These are phyloP conservation scores for Fusarium ambrosium DNA, from an alignment of 2,329 filamentous ascomycete species.

Conservation along the genomic window DNA sequence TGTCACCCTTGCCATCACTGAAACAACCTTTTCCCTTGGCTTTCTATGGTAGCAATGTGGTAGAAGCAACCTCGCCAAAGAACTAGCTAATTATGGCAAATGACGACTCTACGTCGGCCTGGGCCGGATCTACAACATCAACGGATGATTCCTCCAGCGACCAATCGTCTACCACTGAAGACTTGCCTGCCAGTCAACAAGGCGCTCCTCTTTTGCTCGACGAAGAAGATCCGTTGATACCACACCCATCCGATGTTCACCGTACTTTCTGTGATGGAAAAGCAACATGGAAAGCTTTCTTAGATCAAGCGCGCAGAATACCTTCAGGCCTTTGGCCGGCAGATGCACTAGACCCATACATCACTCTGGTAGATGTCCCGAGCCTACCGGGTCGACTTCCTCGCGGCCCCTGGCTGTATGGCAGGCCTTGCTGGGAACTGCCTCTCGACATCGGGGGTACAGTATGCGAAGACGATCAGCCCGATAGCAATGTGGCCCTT, in stretches of 20 bases:
- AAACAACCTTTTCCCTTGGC: too few species aligned
- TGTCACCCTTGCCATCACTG: too few species aligned
- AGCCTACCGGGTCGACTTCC: conserved; percentile 6
- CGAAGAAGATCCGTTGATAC: conserved; percentile 6
- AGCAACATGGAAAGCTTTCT: conserved; percentile 1
- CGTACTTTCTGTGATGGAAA: conserved; percentile 9
- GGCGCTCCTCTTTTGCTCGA: not conserved
- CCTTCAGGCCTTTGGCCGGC: not conserved
- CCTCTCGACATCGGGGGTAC: not conserved
- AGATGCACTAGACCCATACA: not conserved
- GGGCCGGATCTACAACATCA: not conserved
- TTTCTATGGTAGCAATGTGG: too few species aligned
- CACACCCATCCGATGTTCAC: not conserved
- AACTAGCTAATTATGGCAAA: too few species aligned
- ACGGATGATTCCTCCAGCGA: conserved; percentile 5
- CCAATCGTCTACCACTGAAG: too few species aligned
- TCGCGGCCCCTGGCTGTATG: not conserved
- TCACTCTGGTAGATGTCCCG: not conserved
- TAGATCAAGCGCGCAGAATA: not conserved
- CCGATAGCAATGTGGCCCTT: not conserved
- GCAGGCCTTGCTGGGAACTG: conserved; percentile 2
- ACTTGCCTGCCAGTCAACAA: not conserved
- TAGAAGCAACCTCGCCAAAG: too few species aligned
- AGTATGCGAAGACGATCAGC: not conserved
- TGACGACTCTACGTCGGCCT: too few species aligned